These are phyloP conservation scores for Forsythia suspensa DNA, from an alignment of 257 asterid species.

Conservation along the genomic window DNA sequence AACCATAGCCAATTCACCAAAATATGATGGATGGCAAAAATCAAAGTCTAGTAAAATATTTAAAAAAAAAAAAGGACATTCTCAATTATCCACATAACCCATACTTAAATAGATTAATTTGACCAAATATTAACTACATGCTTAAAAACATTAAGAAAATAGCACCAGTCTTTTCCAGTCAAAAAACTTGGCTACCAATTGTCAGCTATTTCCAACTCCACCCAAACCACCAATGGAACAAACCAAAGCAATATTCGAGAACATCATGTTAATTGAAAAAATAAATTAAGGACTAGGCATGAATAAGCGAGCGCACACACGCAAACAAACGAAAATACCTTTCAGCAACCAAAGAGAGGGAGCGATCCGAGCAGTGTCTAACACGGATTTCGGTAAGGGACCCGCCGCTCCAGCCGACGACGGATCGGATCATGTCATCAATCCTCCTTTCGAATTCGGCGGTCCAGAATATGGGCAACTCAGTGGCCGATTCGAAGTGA, in stretches of 20 bases:
- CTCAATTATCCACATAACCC: neutral
- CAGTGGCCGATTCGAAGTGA: constrained; percentile 47
- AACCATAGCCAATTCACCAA: neutral
- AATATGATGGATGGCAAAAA: neutral
- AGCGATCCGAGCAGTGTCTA: constrained; percentile 79
- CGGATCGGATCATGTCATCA: constrained; percentile 70
- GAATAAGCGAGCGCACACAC: neutral
- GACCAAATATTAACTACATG: neutral
- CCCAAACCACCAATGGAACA: neutral
- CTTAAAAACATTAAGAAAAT: neutral
- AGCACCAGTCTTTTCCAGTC: neutral
- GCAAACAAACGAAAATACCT: constrained; percentile 38
- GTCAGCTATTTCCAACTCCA: neutral
- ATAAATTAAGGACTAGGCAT: neutral
- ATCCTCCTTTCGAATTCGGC: constrained; percentile 64
- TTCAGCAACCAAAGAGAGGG: constrained; percentile 61
- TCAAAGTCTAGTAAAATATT: neutral
- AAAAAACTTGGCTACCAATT: neutral
- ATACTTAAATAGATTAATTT: too few relatives aligned
- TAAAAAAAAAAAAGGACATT: neutral
- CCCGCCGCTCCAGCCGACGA: constrained; percentile 61
- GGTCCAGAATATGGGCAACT: constrained; percentile 62
- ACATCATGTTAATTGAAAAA: neutral
- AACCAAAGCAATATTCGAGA: neutral
- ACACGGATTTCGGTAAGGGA: constrained; percentile 55